phyloP scores from a whole-genome alignment of 768 basidiomycete species.

The Lactarius akahatsu region DNA sequence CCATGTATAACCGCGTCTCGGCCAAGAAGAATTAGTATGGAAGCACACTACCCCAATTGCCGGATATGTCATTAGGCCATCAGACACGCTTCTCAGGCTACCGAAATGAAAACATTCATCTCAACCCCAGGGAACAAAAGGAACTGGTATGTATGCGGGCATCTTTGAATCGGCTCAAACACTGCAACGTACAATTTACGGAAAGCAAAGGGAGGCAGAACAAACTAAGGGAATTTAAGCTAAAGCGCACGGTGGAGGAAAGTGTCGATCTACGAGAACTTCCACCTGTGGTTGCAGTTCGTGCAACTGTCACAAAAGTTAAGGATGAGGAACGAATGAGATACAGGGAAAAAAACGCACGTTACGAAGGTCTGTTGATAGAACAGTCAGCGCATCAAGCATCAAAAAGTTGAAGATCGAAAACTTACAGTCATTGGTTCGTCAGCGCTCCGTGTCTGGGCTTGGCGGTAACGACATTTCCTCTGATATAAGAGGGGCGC shows the following conservation, averaged over 20 bases:
- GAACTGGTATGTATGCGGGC: slow-evolving; percentile 22
- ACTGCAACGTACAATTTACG: slow-evolving; percentile 8
- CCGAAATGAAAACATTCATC: not conserved
- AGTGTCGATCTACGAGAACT: slow-evolving; percentile 50
- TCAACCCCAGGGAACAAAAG: not conserved
- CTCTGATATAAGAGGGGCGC: slow-evolving; percentile 43
- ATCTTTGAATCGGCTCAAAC: not conserved
- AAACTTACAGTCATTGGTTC: slow-evolving; percentile 93
- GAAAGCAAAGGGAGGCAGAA: not conserved
- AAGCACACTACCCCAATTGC: not conserved
- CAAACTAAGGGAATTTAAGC: slow-evolving; percentile 19
- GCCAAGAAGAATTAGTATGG: not conserved
- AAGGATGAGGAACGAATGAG: slow-evolving; percentile 17
- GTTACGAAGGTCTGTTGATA: slow-evolving; percentile 80
- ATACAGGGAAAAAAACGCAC: slow-evolving; percentile 42
- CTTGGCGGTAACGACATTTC: slow-evolving; percentile 91
- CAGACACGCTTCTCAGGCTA: not conserved
- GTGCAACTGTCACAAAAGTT: slow-evolving; percentile 49
- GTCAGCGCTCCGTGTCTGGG: slow-evolving; percentile 96
- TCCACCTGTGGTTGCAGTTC: slow-evolving; percentile 68
- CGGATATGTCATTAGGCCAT: not conserved
- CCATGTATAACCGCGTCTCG: not conserved
- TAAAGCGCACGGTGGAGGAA: slow-evolving; percentile 3
- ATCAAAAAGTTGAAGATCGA: slow-evolving; percentile 15
- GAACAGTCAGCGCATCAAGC: slow-evolving; percentile 5